Evolutionary conservation across 257 asterid genomes (phyloP), one percentile per base, ranked within the genome.

Genomic region (Ballota nigra): DNA sequence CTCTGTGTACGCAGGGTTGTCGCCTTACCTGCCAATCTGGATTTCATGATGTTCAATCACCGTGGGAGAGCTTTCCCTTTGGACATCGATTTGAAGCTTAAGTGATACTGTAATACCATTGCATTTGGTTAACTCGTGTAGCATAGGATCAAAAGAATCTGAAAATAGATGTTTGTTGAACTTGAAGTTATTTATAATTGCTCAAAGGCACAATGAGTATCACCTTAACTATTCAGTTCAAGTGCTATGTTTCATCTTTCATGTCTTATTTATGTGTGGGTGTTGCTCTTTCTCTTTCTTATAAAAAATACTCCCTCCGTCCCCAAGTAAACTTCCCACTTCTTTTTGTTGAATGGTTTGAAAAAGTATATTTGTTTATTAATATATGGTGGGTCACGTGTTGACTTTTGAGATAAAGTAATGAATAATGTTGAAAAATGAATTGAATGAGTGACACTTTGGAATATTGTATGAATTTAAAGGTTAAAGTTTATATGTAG

Each of bases 41-140:
- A 92, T 83, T 95, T 89, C 77, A 88, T 95, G 92, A 87, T 92
- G 69, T 95, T 95, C 68, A 92, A 95, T 78, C 99, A 95, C 74
- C 99, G 99, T 18, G 99, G 96, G 45, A 86, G 79, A 83, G 96
- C 95, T 31, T 82, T 91, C 58, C 89, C 96, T 57, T 10, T 74
- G 75, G 92, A 71, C 75, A 22, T 79, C 63, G 85, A 88, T 62
- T 63, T 85, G 77, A 89, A 91, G 80, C 84, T 83, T 56, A 84
- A 87, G 83, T 86, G 77, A 89, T 52, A 58, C 8, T 22, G 8
- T 18, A 40, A 4, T 22, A 24, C 19, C 33, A 51, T 53, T 22
- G 63, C 11, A 33, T 33, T 63, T 15, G 36, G 38, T 23, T 68
- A 51, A 66, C 49, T 68, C 51, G 70, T 47, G 59, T 23, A 34